Base-by-base conservation (phyloP, 1,284 basidiomycete species). In the Tremellales sp. region DNA sequence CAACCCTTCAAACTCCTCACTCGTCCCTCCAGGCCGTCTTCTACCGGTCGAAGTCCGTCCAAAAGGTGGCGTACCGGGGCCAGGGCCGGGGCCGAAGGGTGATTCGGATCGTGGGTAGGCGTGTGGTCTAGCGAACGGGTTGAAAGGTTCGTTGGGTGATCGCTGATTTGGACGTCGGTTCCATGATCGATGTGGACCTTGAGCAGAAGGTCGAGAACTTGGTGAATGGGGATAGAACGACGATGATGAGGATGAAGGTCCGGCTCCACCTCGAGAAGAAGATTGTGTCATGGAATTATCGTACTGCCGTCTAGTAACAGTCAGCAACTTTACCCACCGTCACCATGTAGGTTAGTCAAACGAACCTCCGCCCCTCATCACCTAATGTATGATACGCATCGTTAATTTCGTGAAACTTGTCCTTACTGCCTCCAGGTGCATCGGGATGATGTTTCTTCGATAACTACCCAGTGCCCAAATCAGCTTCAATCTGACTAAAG, bases 361-460 rank as follows among this genome's bases (percentile, higher is more conserved):
- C 21, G n/a, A 15, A 65, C 61, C 73, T 54, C 39, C 63, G 64
- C 3, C 51, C 37, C 19, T 69, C 68, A 46, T 75, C 66, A 3
- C 72, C 70, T 3, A 75, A 57, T 1, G 65, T 57, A 17, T 57
- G 53, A 54, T 75, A 73, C 10, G 73, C 73, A 51, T 75, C 70
- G 48, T 69, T 70, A 48, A 75, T 70, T 43, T 64, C 59, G 47
- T 71, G 65, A 47, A 75, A 75, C 37, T 58, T 57, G 5, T 56
- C 56, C 29, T 62, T 49, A 44, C 63, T 58, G 4, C 73, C 73
- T 4, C 65, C 64, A 29, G 66, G 61, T 2, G 65, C 54, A 61
- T 76, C 75, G 3, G 75, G 75, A 57, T 76, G 75, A 47, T 67
- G 62, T 51, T 72, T 70, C 52, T 76, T 76, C 17, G 72, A 74